Base-by-base conservation (phyloP, 345 rosid genomes). In the Limnanthes douglasii region DNA sequence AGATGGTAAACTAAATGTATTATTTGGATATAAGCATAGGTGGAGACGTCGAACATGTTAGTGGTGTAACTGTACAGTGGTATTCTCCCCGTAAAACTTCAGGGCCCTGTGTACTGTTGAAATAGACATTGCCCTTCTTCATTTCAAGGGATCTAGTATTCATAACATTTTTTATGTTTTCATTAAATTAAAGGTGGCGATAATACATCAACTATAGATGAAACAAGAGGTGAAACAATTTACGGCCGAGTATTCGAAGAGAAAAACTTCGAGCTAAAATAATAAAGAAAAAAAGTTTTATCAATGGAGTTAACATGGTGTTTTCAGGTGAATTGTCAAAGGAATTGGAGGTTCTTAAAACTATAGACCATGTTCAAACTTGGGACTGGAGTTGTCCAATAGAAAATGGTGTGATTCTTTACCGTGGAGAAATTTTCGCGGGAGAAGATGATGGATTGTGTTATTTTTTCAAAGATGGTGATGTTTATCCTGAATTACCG, bases 241-340 rank as follows among this genome's bases (percentile, higher is more conserved):
- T 66, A 73, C 33, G 78, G 83, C 7, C 41, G 41, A 49, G 61
- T 69, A 21, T 73, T 69, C 41, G 72, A 69, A n/a, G n/a, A n/a
- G n/a, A n/a, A n/a, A n/a, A n/a, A n/a, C n/a, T n/a, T n/a, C n/a
- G n/a, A n/a, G n/a, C 4, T 63, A 45, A 73, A 73, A 34, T 77
- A 73, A 41, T 77, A 73, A 51, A 58, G 77, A 41, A 73, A 69
- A 37, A 74, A 77, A 13, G 64, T 69, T 66, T 21, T 73, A 36
- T 66, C 83, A 1, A 69, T 73, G 83, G 74, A 77, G 78, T 8
- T 69, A 63, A 42, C 83, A 73, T 39, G 78, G 66, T 33, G 68
- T 73, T 15, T 73, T 73, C 39, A 77, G 82, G 47, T 62, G 50
- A 57, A 71, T 73, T 10, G 37, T 60, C 15, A 73, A 69, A 36